These are phyloP conservation scores for Raffaelea arxii DNA, from an alignment of 2,329 filamentous ascomycete genomes.

Conservation along the genomic window DNA sequence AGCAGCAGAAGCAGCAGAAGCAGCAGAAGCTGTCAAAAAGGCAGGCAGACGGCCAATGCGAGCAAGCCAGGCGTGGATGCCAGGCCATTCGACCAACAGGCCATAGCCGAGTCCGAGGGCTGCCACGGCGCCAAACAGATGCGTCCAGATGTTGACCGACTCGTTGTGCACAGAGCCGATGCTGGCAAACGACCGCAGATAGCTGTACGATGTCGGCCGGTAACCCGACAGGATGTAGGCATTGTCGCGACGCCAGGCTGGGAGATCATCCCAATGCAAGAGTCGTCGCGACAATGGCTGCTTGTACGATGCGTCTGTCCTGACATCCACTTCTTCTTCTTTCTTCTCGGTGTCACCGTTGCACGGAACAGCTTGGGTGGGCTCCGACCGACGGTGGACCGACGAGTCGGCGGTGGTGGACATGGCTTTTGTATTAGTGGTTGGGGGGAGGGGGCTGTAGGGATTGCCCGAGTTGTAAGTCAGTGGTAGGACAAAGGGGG, in stretches of 20 bases:
- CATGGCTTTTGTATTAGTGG: no score
- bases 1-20: not conserved
- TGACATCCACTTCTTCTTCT: no score
- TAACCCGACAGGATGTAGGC: constrained; percentile 45
- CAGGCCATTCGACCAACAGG: constrained; percentile 34
- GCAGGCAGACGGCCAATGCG: not conserved
- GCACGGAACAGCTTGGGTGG: no score
- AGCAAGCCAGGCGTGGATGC: not conserved
- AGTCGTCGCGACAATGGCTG: no score
- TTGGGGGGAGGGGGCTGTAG: no score
- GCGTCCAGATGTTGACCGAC: constrained; percentile 54
- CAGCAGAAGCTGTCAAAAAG: not conserved
- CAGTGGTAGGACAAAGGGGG: no score
- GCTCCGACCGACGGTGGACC: no score
- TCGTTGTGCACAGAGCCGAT: constrained; percentile 51
- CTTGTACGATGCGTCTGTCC: no score
- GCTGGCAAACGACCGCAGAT: constrained; percentile 33
- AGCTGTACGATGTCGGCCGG: constrained; percentile 39
- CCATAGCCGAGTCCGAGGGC: constrained; percentile 41
- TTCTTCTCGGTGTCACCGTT: no score
- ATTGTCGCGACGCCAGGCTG: constrained; percentile 51
- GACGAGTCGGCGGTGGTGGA: no score
- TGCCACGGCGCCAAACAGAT: constrained; percentile 53
- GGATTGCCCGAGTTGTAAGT: no score
- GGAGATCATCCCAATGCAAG: constrained; percentile 48